Evolutionary conservation across 306 rosid genomes (phyloP), one percentile per base, ranked within the genome.

Genomic region (Acmispon strigosus): DNA sequence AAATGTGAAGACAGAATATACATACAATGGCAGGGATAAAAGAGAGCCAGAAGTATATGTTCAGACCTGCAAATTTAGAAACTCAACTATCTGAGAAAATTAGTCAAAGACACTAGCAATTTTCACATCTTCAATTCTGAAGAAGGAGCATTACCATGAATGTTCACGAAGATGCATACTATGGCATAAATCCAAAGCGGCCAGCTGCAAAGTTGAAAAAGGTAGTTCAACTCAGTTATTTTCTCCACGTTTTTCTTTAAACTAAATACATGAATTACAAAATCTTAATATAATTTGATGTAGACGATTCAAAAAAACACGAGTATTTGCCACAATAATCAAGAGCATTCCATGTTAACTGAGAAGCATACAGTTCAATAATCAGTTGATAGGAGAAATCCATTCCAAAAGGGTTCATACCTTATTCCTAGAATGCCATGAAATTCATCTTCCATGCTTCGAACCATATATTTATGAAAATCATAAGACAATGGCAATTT

Each of bases 371-470:
- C 20, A 13, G 16, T 32, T 51, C 44, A 47, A 18, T 7, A 51
- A 42, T 8, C 17, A 72, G 45, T 69, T 32, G 19, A 64, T 37
- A 44, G 22, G 52, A 48, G 4, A 66, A 45, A 79, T 60, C n/a
- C 57, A 20, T 57, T 74, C 58, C 37, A 72, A 51, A 52, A 55
- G 66, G 37, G 44, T 70, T 72, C 77, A 39, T 70, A 90, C 98
- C 98, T 94, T 76, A 94, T 90, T 71, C 97, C 97, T n/a, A 94
- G 91, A 79, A 94, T 90, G 52, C 84, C 98, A 13, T 94, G 93
- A 76, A 94, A 84, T 79, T 94, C 98, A 72, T 94, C 98, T 82
- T 94, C 98, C 98, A 94, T 94, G 78, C 98, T 94, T 77, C 97
- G 86, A 65, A 90, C 95, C 87, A 94, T 87, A 68, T 89, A 94